Evolutionary conservation across 805 yeast genomes (phyloP), one percentile per base, ranked within the genome.

Genomic region (Hanseniaspora mollemarum): DNA sequence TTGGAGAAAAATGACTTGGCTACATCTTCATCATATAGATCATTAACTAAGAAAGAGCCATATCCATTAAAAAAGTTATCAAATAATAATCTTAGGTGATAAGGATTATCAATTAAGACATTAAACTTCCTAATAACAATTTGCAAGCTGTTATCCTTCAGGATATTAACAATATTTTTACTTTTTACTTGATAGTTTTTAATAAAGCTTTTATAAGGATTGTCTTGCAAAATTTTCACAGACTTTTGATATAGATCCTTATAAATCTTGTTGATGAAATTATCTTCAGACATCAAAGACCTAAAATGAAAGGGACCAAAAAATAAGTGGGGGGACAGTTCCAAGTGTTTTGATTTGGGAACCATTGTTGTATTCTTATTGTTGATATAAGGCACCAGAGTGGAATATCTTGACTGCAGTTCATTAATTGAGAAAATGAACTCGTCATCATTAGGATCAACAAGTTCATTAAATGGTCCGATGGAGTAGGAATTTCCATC

Each of bases 281-380:
- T 29, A 13, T 42, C 19, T 5, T 31, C 45, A 31, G 9, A 6
- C 45, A 42, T 29, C 12, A 42, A 21, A 16, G 45, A 42, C 21
- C 45, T 28, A 19, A 42, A 42, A 42, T 42, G 45, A 18, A 42
- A 42, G 10, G 45, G 45, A 18, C 45, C 45, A 42, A 42, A 28
- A 19, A 18, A 12, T 10, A 29, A 28, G 21, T 26, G 16, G 8
- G 45, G 45, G 6, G 45, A 19, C 16, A 29, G 16, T 4, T 29
- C 45, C 26, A 42, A 12, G 31, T 42, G n/a, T 19, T 29, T 29
- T 9, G 21, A 13, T 29, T 16, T 28, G 6, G 43, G 45, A 19
- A 42, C 37, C 45, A 42, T 21, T 3, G 28, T 5, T 19, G 32
- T 29, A 29, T 29, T 42, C 21, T 42, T 42, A 16, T 9, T 24